Base-by-base conservation (phyloP, 2,329 filamentous ascomycete species). In the Pseudofabraea citricarpa region DNA sequence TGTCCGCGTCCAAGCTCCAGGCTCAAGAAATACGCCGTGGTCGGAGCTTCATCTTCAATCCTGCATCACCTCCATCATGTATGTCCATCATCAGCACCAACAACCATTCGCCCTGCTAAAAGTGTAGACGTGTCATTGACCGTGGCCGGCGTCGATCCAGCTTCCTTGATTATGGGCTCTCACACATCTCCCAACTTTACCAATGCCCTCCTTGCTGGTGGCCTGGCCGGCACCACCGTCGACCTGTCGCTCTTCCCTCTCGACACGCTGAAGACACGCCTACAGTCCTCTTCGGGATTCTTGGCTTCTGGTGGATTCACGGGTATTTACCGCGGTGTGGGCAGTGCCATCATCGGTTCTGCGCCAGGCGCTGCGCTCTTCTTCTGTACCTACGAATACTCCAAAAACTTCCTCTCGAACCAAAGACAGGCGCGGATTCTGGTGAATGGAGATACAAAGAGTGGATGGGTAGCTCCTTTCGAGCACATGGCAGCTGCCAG, bases 211-310 rank as follows among this genome's bases (percentile, higher is more conserved):
- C 64, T 83, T 74, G 89, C 93, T 55, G 93, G 93, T 65, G 93
- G 83, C 60, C 72, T 96, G 54, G 93, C 93, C 54, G 93, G 93
- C 62, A 93, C 93, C 37, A 95, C 90, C 12, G 93, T 97, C 66
- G 93, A 98, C 77, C 83, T 95, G 59, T 90, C 90, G 44, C 87
- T 98, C 62, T 98, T 87, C 73, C 93, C 93, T 1, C 89, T 98
- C 74, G 94, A 98, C 77, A 98, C 93, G 0, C 83, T 98, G 62
- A 98, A 98, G 71, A 98, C 94, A 33, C 90, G 93, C 13, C 87
- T 98, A 6, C 93, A 98, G 71, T 89, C 90, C 51, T 78, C 78
- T 37, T 64, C 75, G 44, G 82, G 85, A 64, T 90, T 95, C 72
- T 81, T 88, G 60, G 75, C 85, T 44, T 83, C 84, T 3, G 91